A percentile compares a stretch with the other conserved stretches of the same genome.
Evolutionary conservation across 306 rosid genomes (phyloP).

Genomic region (Citrullus amarus): DNA sequence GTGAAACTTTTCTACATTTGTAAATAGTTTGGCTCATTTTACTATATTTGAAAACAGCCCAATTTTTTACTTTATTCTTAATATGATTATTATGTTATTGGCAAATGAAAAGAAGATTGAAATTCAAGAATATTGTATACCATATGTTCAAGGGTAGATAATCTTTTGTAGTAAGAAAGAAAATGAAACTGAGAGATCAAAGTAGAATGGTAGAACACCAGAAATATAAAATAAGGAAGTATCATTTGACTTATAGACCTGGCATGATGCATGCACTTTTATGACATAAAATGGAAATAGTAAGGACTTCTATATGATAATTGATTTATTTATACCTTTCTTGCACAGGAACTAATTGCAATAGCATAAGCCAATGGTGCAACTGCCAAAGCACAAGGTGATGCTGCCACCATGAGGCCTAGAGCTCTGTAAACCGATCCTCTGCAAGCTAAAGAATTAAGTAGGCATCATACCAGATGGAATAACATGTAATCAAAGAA

Average conservation of each 20-base stretch:
- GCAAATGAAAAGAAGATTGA: not conserved
- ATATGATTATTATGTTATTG: not conserved
- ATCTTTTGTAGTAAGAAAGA: not conserved
- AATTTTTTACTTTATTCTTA: no score
- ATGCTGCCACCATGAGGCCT: constrained; percentile 98
- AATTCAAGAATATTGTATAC: not conserved
- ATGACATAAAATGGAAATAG: not conserved
- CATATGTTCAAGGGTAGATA: not conserved
- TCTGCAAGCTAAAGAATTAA: constrained; percentile 66
- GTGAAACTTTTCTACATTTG: no score
- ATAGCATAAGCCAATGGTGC: constrained; percentile 94
- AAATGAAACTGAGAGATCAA: not conserved
- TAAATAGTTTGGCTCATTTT: no score
- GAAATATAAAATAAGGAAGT: not conserved
- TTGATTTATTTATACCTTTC: constrained; percentile 41
- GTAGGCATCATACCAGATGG: constrained; percentile 19
- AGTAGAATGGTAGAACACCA: not conserved
- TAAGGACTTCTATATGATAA: not conserved
- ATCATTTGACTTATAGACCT: not conserved
- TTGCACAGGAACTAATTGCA: constrained; percentile 93
- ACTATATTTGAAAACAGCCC: no score
- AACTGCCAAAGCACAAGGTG: constrained; percentile 96
- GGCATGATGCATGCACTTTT: not conserved
- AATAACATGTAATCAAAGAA: not conserved
- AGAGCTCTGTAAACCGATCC: constrained; percentile 92